phyloP scores from a whole-genome alignment of 192 early-diverging fungal species.

The Gamsiella multidivaricata region DNA sequence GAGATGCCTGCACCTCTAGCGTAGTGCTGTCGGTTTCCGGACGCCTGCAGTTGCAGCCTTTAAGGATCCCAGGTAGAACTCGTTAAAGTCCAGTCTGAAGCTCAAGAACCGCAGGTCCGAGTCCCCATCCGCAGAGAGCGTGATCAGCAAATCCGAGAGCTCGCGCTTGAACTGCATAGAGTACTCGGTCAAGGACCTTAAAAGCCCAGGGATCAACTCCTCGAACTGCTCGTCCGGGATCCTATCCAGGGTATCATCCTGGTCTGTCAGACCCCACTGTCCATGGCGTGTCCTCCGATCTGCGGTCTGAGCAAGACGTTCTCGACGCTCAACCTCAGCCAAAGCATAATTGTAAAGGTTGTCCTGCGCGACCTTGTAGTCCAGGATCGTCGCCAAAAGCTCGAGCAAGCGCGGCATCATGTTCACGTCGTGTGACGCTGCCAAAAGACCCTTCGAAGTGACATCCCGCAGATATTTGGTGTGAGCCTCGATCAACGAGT shows the following conservation, averaged over 20 bases:
- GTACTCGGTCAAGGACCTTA: conserved; percentile 56
- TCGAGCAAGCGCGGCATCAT: conserved; percentile 59
- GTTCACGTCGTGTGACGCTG: conserved; percentile 54
- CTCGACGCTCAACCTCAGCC: conserved; percentile 52
- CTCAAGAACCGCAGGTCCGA: conserved; percentile 79
- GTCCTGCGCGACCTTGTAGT: conserved; percentile 70
- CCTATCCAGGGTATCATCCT: conserved; percentile 44
- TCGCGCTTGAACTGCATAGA: conserved; percentile 61
- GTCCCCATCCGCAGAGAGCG: conserved; percentile 71
- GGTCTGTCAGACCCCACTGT: conserved; percentile 46
- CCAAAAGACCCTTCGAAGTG: conserved; percentile 71
- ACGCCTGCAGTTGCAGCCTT: neutral
- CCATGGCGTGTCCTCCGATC: conserved; percentile 52
- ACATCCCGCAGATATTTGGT: conserved; percentile 77
- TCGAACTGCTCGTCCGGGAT: conserved; percentile 42
- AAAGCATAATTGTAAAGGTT: conserved; percentile 59
- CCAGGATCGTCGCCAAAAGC: conserved; percentile 74
- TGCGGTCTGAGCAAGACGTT: conserved; percentile 36
- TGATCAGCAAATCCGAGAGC: conserved; percentile 64
- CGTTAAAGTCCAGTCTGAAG: conserved; percentile 87
- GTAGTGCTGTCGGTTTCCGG: neutral
- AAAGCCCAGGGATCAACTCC: conserved; percentile 53
- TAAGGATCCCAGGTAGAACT: conserved; percentile 62
- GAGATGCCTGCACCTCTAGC: too few relatives aligned
- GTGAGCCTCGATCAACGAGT: conserved; percentile 85